Conservation (phyloP, 352 stramenopile species). For the Phytophthora palmivora region DNA sequence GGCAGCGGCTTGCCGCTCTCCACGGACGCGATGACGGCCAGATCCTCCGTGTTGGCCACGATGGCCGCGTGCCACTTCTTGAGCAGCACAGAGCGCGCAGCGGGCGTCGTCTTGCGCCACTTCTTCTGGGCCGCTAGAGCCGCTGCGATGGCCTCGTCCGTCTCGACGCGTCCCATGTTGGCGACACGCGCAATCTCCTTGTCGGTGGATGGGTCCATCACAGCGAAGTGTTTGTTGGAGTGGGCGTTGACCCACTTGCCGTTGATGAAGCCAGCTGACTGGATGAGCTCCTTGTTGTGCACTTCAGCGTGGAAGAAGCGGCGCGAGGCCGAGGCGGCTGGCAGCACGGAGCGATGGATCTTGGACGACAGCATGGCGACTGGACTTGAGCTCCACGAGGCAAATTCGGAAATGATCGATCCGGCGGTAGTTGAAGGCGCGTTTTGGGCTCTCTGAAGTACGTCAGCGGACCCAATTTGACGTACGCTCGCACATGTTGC, state of each 20-base stretch:
- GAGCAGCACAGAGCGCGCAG: conserved; percentile 64
- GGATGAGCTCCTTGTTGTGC: conserved; percentile 69
- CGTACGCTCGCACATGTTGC: conserved; percentile 30
- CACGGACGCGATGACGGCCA: conserved; percentile 94
- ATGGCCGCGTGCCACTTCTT: conserved; percentile 89
- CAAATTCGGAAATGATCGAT: conserved; percentile 40
- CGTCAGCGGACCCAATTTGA: conserved; percentile 35
- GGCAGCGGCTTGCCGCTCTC: conserved; percentile 97
- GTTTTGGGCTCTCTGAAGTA: conserved; percentile 24
- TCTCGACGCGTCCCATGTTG: conserved; percentile 74
- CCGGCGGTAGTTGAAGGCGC: not conserved
- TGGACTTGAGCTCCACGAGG: conserved; percentile 20
- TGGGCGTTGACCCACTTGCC: conserved; percentile 80
- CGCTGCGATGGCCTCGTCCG: conserved; percentile 72
- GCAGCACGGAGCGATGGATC: conserved; percentile 40
- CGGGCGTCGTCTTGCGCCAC: conserved; percentile 67
- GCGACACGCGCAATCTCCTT: conserved; percentile 74
- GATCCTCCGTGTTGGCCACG: conserved; percentile 70
- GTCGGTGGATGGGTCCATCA: conserved; percentile 84
- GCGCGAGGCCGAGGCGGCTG: conserved; percentile 19
- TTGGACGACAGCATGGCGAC: conserved; percentile 42
- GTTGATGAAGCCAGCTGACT: conserved; percentile 80
- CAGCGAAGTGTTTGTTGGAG: conserved; percentile 58
- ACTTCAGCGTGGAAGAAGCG: conserved; percentile 66
- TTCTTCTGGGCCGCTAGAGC: conserved; percentile 67